Conservation (phyloP, 257 asterid genomes). For the Capsicum chinense region DNA sequence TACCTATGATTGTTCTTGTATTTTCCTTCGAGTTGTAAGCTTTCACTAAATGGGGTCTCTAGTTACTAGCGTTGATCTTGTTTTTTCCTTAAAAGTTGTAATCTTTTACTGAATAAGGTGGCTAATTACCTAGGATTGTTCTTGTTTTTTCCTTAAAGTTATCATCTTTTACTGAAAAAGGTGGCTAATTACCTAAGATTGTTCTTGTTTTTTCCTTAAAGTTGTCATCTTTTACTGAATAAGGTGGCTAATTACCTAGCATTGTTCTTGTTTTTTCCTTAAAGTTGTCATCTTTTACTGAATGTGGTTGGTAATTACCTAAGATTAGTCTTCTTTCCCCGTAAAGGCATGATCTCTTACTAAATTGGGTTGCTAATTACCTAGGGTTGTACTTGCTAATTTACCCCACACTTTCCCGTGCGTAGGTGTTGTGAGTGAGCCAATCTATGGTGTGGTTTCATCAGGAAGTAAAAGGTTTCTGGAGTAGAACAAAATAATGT, state of each 20-base stretch:
- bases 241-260: neutral
- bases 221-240: neutral
- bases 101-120: neutral
- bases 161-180: too few relatives aligned
- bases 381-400: neutral
- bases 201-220: neutral
- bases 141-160: neutral
- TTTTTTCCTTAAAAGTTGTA: neutral
- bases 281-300: neutral
- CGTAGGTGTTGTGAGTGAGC: slow-evolving; percentile 44
- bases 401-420: neutral
- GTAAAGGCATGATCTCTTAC: neutral
- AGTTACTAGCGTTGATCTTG: neutral
- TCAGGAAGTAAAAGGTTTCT: slow-evolving; percentile 50
- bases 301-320: neutral
- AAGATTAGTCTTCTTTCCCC: neutral
- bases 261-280: neutral
- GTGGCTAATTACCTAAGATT: neutral
- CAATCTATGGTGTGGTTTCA: slow-evolving; percentile 42
- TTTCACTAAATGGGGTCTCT: neutral
- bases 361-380: neutral
- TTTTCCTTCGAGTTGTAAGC: too few relatives aligned
- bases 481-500: slow-evolving; percentile 33
- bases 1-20: too few relatives aligned
- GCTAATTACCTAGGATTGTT: neutral